A percentile compares a stretch with the other conserved stretches of the same genome.
Evolutionary conservation across 371 early-diverging fungal genomes (phyloP).

Genomic region (Mortierella sp.): DNA sequence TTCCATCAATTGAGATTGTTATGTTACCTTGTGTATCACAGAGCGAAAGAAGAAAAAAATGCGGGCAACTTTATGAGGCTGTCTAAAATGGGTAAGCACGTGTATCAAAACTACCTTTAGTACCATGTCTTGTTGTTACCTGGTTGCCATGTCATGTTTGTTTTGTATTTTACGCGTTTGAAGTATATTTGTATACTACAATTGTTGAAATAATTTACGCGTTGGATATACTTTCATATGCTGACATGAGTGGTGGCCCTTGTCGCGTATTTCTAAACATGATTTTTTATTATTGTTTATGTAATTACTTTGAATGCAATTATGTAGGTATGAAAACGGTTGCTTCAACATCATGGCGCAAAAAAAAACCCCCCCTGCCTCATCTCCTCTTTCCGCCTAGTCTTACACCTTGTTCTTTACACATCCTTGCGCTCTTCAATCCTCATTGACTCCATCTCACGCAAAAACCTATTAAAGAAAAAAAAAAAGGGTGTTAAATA

Average conservation of each 20-base stretch:
- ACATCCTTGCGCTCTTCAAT: constrained; percentile 44
- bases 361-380: not conserved
- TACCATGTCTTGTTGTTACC: too few species aligned
- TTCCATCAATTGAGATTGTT: not conserved
- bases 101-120: too few species aligned
- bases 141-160: too few species aligned
- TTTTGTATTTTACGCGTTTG: too few species aligned
- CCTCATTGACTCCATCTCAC: constrained; percentile 54
- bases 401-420: constrained; percentile 3
- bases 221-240: too few species aligned
- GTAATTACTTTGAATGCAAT: not conserved
- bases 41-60: not conserved
- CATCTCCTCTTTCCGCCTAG: not conserved
- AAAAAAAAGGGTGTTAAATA: not conserved
- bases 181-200: too few species aligned
- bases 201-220: too few species aligned
- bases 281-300: not conserved
- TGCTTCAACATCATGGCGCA: constrained; percentile 3
- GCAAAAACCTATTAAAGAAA: constrained; percentile 34
- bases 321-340: constrained; percentile 4
- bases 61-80: constrained; percentile 8
- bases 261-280: too few species aligned
- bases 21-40: not conserved
- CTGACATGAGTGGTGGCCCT: too few species aligned
- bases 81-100: not conserved